Percentiles rank a stretch among this genome's conserved stretches.
These are phyloP conservation scores for Schwanniomyces vanrijiae DNA, from an alignment of 805 yeast species.

Conservation along the genomic window DNA sequence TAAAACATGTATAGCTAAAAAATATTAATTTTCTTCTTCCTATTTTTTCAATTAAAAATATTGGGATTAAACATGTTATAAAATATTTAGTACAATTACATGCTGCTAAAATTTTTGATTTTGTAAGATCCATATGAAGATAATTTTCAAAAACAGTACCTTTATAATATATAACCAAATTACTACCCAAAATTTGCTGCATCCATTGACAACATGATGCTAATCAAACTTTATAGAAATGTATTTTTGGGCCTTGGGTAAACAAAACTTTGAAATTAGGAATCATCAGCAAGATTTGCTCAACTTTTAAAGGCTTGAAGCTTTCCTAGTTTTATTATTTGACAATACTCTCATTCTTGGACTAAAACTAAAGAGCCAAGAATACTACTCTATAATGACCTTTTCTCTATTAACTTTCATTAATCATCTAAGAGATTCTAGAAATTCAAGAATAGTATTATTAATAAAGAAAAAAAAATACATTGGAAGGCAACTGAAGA, in stretches of 20 bases:
- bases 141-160: conserved; percentile 10
- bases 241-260: conserved; percentile 16
- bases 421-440: not conserved
- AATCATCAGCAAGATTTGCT: not conserved
- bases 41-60: not conserved
- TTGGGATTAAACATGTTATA: conserved; percentile 14
- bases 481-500: conserved; percentile 79
- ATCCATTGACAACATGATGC: conserved; percentile 45
- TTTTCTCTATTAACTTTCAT: not conserved
- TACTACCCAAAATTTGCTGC: conserved; percentile 19
- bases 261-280: not conserved
- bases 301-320: not conserved
- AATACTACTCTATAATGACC: not conserved
- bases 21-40: not conserved
- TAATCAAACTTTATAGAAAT: conserved; percentile 23
- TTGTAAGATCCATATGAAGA: not conserved
- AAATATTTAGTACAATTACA: conserved; percentile 37
- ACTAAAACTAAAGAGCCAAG: conserved; percentile 1
- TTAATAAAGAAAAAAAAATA: conserved; percentile 52
- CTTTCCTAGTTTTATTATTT: not conserved
- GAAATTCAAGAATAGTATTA: conserved; percentile 32
- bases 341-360: conserved; percentile 1
- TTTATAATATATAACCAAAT: no score
- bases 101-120: conserved; percentile 38
- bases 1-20: conserved; percentile 25